phyloP scores from a whole-genome alignment of 1,139 yeast genomes.

The Suhomyces yuchorum region DNA sequence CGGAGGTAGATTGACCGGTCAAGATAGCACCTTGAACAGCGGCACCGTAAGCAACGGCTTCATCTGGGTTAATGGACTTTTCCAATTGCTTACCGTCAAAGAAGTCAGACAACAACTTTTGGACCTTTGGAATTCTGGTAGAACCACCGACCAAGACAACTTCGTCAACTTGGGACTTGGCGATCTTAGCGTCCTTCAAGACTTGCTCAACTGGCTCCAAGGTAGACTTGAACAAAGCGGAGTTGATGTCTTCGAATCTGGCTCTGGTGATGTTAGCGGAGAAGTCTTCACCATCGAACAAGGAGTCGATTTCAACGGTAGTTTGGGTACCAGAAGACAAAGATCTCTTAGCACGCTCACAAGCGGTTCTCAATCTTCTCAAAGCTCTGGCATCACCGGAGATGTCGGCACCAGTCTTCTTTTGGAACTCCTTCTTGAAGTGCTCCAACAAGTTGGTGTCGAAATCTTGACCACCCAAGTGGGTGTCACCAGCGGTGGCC shows the following conservation, averaged over 20 bases:
- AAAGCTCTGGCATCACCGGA: conserved; percentile 93
- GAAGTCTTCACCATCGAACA: conserved; percentile 96
- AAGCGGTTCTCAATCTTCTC: conserved; percentile 98
- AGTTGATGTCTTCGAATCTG: conserved; percentile 97
- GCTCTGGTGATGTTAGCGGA: conserved; percentile 98
- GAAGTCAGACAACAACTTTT: conserved; percentile 95
- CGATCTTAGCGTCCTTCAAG: conserved; percentile 89
- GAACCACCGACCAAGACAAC: conserved; percentile 99
- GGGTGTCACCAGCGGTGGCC: conserved; percentile 99
- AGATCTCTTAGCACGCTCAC: conserved; percentile 99
- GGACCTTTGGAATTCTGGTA: conserved; percentile 99
- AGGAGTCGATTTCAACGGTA: conserved; percentile 94
- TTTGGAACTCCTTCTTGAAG: conserved; percentile 94
- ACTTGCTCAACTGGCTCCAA: conserved; percentile 98
- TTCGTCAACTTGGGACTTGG: conserved; percentile 89
- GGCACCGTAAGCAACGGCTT: conserved; percentile 98
- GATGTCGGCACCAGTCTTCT: conserved; percentile 93
- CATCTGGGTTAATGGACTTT: conserved; percentile 98
- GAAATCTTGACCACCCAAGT: conserved; percentile 99
- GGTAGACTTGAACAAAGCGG: conserved; percentile 93
- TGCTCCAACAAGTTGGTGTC: conserved; percentile 94
- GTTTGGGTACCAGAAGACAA: conserved; percentile 96
- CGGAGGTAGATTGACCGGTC: conserved; percentile 97
- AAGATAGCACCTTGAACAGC: conserved; percentile 99
- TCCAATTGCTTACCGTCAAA: conserved; percentile 97